Base-by-base conservation (phyloP, 2,329 filamentous ascomycete genomes). In the Verticillium zaregamsianum region DNA sequence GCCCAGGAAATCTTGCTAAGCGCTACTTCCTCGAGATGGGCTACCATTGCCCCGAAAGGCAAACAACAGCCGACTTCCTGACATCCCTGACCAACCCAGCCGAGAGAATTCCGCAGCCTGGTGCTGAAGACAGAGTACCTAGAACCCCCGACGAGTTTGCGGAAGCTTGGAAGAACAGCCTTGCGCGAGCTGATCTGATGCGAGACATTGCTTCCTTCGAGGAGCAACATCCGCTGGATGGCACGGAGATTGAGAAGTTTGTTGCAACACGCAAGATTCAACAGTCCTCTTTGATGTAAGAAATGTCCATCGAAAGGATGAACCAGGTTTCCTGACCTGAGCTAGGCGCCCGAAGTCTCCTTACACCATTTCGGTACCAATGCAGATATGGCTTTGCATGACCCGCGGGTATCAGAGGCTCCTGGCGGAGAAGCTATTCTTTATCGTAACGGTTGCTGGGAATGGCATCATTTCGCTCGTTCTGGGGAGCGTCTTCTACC, bases 41-140 rank as follows among this genome's bases (percentile, higher is more conserved):
- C 0, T 90, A 23, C 74, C 35, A 57, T 14, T 66, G 72, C 37
- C 74, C 75, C 0, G 66, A 70, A 1, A 69, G 77, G 5, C 73
- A 86, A 65, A 91, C 89, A 0, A 90, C 88, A 0, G 83, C 87
- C 1, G 89, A 92, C 70, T 92, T 91, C 74, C 73, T 92, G 33
- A 91, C 89, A 14, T 86, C 84, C 1, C 79, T 89, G 39, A 90
- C 88, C 1, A 88, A 90, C 69, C 82, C 85, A 0, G 80, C 80
- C 3, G 88, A 90, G 67, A 80, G 87, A 37, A 76, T 82, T 17
- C 86, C 87, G 68, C 80, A 83, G 35, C 72, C 77, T 12, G 84
- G 84, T 9, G 81, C 77, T 60, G 82, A 89, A 67, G 75, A 77
- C 2, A 82, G 78, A 12, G 82, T 85, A 0, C 88, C 88, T 0